Conservation (phyloP, 768 basidiomycete genomes). For the Phlebiopsis flavidoalba region DNA sequence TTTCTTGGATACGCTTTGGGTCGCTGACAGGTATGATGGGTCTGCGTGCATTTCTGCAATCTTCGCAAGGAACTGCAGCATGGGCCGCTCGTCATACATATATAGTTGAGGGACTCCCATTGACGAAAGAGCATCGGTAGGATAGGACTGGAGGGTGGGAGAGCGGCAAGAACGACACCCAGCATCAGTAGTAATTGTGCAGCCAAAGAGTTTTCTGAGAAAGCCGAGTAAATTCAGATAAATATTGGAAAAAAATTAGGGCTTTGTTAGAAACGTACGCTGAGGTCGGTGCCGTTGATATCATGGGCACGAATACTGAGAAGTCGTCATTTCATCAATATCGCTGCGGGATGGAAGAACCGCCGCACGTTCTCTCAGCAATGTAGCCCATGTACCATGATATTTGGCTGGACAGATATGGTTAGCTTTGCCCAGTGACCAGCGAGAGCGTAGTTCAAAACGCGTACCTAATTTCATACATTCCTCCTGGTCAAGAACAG, state of each 20-base stretch:
- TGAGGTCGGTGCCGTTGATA: conserved; percentile 71
- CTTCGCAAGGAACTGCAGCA: conserved; percentile 76
- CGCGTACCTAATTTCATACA: conserved; percentile 72
- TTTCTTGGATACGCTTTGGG: conserved; percentile 57
- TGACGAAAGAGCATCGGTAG: conserved; percentile 77
- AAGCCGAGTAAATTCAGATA: not conserved
- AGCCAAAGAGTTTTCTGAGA: conserved; percentile 63
- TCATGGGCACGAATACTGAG: conserved; percentile 70
- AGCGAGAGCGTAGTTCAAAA: not conserved
- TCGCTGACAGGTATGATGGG: conserved; percentile 70
- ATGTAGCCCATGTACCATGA: conserved; percentile 75
- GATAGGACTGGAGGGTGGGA: conserved; percentile 83
- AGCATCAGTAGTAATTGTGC: conserved; percentile 84
- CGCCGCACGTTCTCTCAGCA: conserved; percentile 58
- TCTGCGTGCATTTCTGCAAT: conserved; percentile 79
- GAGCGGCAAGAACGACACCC: conserved; percentile 81
- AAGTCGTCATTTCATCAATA: conserved; percentile 87
- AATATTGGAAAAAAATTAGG: not conserved
- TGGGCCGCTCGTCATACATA: conserved; percentile 82
- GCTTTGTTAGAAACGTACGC: conserved; percentile 42
- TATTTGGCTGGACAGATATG: conserved; percentile 47
- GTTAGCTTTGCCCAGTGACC: not conserved
- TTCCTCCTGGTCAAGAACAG: conserved; percentile 73
- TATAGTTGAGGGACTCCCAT: conserved; percentile 88
- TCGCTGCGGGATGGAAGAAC: conserved; percentile 89